Evolutionary conservation across 768 basidiomycete species (phyloP), one percentile per base, ranked within the genome.

Genomic region (Podaxis sp.): DNA sequence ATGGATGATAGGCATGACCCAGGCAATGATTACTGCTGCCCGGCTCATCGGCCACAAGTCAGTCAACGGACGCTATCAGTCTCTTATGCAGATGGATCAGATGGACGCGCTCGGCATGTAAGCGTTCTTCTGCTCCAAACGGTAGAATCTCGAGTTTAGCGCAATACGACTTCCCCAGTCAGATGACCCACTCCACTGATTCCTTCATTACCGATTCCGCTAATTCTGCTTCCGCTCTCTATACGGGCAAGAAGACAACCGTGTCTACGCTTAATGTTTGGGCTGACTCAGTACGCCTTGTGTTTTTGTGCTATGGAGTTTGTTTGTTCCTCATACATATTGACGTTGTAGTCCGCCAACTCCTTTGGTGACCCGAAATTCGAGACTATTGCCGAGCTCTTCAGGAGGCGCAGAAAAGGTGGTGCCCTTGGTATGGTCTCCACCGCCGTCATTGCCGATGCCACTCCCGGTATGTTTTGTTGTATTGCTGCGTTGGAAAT

Each of bases 161-260:
- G 19, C 39, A 57, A 13, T 6, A 4, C 19, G 24, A 51, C 28
- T 24, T 28, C 26, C 49, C 28, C 46, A 78, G 79, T 53, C 79
- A 80, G 72, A 80, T 80, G 79, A 80, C 79, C 9, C 79, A 80
- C 65, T 80, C 78, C 1, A 72, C 80, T 19, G 79, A 80, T 64
- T 80, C 79, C 1, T 78, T 79, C 66, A 80, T 80, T 64, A 80
- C 79, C 59, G 79, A 80, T 68, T 80, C 79, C 2, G 79, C 79
- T 2, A 80, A 80, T 70, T 80, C 79, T 17, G 79, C 79, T 2
- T 79, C 79, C 42, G 78, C 79, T n/a, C 71, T 80, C 17, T 80
- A 79, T 61, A 77, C 76, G 0, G 79, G 79, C 12, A 79, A 80
- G 66, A 80, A 80, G 66, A 74, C 75, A 3, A 72, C 73, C 9